A percentile compares a stretch with the other conserved stretches of the same genome.
Evolutionary conservation across 2,329 filamentous ascomycete species (phyloP).

Genomic region (Aspergillus fumigatiaffinis): DNA sequence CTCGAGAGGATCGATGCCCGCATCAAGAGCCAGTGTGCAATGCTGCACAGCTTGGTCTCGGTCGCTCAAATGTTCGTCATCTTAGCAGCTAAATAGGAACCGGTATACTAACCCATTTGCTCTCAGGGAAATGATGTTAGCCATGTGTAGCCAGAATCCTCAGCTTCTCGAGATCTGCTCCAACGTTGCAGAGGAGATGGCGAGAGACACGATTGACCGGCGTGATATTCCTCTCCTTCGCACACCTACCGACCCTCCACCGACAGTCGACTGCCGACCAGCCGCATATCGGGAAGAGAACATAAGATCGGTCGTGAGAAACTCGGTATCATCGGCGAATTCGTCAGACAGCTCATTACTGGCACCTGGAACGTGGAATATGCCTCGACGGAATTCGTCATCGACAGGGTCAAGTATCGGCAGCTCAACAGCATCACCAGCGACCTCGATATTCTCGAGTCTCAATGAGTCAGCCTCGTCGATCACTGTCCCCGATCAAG

Average conservation of each 20-base stretch:
- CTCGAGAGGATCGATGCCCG: not conserved
- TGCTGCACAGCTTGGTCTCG: not conserved
- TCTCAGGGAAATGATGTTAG: not conserved
- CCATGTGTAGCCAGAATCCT: not conserved
- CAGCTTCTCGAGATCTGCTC: not conserved
- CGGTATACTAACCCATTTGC: not conserved
- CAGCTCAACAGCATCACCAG: not conserved
- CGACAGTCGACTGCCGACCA: not conserved
- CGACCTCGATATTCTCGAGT: not conserved
- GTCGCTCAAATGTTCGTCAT: not conserved
- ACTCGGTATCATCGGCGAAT: not conserved
- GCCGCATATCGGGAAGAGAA: not conserved
- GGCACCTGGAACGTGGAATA: not conserved
- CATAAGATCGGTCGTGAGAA: not conserved
- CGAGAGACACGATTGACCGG: not conserved
- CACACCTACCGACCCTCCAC: not conserved
- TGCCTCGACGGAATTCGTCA: not conserved
- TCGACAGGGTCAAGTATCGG: not conserved
- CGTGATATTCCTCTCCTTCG: not conserved
- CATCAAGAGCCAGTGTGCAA: not conserved
- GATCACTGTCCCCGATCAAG: not conserved
- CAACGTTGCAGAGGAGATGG: not conserved
- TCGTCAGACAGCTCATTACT: not conserved
- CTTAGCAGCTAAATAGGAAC: not conserved
- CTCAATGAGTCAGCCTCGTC: not conserved